Base-by-base conservation (phyloP, 169 alveolate genomes). In the Cryptosporidium ryanae region DNA sequence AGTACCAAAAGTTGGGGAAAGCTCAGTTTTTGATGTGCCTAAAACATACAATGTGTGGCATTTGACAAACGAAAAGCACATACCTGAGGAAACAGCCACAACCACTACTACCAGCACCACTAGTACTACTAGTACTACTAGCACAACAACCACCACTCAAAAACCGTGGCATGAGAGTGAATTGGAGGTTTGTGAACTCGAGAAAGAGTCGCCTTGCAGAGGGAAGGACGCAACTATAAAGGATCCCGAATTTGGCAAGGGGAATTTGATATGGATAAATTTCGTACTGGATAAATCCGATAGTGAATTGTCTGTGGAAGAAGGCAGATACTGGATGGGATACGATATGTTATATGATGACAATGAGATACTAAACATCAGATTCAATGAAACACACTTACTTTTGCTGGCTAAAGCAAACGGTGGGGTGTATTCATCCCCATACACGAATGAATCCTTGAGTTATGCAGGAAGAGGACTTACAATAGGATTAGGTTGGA, bases 401-500 rank as follows among this genome's bases (percentile, higher is more conserved):
- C 17, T 65, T 7, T 38, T 68, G 0, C 17, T 52, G 3, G 83
- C 49, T 55, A 52, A 52, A 61, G 4, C 18, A 4, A 43, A 18
- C n/a, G 23, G 52, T 0, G 48, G 31, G 15, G 23, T 23, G 12
- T 76, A 76, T 8, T 59, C 87, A 10, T 70, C 84, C 8, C 44
- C 48, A 15, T 76, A 61, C n/a, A 76, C 68, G 4, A 76, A 76
- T 8, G 32, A 34, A 15, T 55, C 71, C 38, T 46, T 76, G 7
- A 61, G 50, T 2, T 76, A 59, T 29, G 5, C 38, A 23, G 71
- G 48, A 15, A 76, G 48, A 48, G 18, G 59, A 2, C 10, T 10
- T 10, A 48, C 52, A 18, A 46, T 76, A 18, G 87, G 64, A n/a
- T 25, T 76, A 25, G 71, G 65, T 15, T 76, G 87, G 87, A 76